phyloP scores from a whole-genome alignment of 805 yeast genomes.

The Lipomyces kockii region DNA sequence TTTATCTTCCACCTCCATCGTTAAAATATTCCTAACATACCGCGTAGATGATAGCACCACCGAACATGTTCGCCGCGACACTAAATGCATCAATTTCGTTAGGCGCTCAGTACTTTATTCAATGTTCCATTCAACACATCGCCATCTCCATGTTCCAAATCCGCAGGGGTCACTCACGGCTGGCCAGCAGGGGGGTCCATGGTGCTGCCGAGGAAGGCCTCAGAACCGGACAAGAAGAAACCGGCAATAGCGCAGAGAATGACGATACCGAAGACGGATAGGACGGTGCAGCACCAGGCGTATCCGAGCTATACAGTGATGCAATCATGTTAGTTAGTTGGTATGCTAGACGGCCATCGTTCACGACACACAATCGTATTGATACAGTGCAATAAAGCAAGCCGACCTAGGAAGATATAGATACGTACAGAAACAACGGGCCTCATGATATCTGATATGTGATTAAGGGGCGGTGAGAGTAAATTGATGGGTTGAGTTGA shows the following conservation, averaged over 20 bases:
- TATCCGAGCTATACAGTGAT: constrained; percentile 32
- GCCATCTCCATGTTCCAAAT: not conserved
- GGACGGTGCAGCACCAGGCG: constrained; percentile 94
- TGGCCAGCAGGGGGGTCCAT: constrained; percentile 91
- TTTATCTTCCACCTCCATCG: not conserved
- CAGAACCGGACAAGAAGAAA: constrained; percentile 79
- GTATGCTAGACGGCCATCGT: not conserved
- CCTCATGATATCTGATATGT: constrained; percentile 24
- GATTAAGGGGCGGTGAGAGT: not conserved
- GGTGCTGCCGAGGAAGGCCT: constrained; percentile 89
- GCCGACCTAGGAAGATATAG: not conserved
- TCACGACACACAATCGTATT: not conserved
- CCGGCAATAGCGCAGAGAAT: constrained; percentile 84
- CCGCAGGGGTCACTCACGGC: constrained; percentile 53
- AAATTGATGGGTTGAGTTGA: not conserved
- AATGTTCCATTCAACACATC: not conserved
- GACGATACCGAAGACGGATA: constrained; percentile 90
- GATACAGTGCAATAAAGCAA: not conserved
- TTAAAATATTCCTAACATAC: constrained; percentile 20
- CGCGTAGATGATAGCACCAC: constrained; percentile 83
- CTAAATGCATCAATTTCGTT: constrained; percentile 40
- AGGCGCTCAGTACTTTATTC: not conserved
- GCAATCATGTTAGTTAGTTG: not conserved
- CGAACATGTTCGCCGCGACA: constrained; percentile 87
- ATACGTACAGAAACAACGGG: constrained; percentile 36